phyloP scores from a whole-genome alignment of 331 rosid genomes.

The Rosa hybrid region DNA sequence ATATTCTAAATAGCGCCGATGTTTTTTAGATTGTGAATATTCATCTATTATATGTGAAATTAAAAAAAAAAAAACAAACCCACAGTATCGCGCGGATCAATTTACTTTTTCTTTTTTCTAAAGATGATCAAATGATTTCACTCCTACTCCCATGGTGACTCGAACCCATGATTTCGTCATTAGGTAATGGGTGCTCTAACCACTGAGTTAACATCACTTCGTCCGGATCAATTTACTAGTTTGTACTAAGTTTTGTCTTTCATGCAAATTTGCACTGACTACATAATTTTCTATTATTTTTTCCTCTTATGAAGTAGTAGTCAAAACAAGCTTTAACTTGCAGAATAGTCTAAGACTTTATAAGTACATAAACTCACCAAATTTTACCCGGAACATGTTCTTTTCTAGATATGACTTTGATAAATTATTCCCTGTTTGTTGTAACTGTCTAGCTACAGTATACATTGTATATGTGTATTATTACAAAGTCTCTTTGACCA shows the following conservation, averaged over 20 bases:
- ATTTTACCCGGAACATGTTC: slow-evolving; percentile 17
- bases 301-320: not conserved
- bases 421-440: not conserved
- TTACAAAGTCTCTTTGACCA: slow-evolving; percentile 3
- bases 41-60: too few species aligned
- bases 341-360: slow-evolving; percentile 9
- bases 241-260: not conserved
- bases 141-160: too few species aligned
- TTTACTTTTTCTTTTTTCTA: too few species aligned
- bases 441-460: not conserved
- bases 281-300: not conserved
- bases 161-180: too few species aligned
- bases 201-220: too few species aligned
- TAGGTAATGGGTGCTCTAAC: too few species aligned
- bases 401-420: not conserved
- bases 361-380: slow-evolving; percentile 12
- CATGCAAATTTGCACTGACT: not conserved
- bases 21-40: too few species aligned
- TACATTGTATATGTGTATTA: not conserved
- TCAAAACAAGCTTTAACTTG: not conserved
- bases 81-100: too few species aligned
- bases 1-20: too few species aligned
- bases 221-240: too few species aligned
- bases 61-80: too few species aligned
- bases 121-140: too few species aligned